These are phyloP conservation scores for Gaeumannomyces sp. DNA, from an alignment of 2,329 filamentous ascomycete genomes.

Conservation along the genomic window DNA sequence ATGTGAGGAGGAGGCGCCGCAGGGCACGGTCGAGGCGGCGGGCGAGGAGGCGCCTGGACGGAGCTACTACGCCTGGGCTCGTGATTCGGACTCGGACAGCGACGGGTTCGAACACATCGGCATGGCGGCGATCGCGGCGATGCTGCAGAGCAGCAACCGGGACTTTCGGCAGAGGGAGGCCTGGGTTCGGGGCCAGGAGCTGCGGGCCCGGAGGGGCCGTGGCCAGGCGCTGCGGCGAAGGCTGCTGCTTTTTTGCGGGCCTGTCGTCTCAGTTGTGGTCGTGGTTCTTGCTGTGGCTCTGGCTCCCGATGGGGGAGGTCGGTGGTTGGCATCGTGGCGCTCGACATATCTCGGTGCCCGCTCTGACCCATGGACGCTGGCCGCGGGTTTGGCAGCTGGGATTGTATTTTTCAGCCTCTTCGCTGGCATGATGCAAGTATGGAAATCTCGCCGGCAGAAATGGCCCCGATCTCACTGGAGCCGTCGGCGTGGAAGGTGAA, in stretches of 20 bases:
- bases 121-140: conserved; percentile 5
- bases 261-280: too few species aligned
- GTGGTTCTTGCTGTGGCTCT: background rate
- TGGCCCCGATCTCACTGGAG: too few species aligned
- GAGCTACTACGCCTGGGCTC: background rate
- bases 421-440: too few species aligned
- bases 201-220: conserved; percentile 3
- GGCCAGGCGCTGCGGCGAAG: background rate
- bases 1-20: background rate
- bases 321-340: too few species aligned
- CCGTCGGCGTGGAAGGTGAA: too few species aligned
- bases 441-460: background rate
- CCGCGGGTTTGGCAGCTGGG: too few species aligned
- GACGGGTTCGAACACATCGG: conserved; percentile 9
- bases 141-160: conserved; percentile 10
- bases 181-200: conserved; percentile 8
- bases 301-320: background rate
- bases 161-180: conserved; percentile 11
- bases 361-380: too few species aligned
- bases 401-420: background rate
- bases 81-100: conserved; percentile 9
- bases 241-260: too few species aligned
- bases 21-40: background rate
- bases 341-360: too few species aligned
- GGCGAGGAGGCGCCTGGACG: background rate